Percentiles rank a stretch among this genome's conserved stretches.
These are phyloP conservation scores for Echium plantagineum DNA, from an alignment of 257 asterid genomes.

Conservation along the genomic window DNA sequence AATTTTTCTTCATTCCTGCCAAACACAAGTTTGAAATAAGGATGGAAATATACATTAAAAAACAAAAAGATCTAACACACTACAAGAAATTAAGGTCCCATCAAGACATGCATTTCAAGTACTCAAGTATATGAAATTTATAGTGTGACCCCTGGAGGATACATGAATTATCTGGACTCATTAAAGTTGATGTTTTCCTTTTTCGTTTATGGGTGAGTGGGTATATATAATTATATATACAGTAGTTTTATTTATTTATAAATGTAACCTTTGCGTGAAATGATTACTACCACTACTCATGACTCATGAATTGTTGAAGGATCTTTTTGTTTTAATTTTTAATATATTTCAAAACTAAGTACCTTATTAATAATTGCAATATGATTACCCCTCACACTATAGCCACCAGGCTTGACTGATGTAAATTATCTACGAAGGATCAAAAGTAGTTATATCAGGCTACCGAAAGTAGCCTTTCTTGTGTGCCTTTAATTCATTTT, in stretches of 20 bases:
- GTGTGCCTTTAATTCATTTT: neutral
- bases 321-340: neutral
- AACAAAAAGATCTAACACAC: no score
- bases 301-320: neutral
- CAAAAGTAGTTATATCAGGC: neutral
- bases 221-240: no score
- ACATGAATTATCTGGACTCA: conserved; percentile 16
- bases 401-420: conserved; percentile 17
- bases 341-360: conserved; percentile 2
- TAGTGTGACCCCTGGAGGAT: conserved; percentile 18
- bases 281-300: conserved; percentile 32
- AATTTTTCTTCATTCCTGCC: no score
- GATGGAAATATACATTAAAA: no score
- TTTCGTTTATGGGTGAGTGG: conserved; percentile 11
- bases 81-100: conserved; percentile 9
- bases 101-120: conserved; percentile 7
- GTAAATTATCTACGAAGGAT: no score
- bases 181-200: conserved; percentile 14
- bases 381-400: conserved; percentile 33
- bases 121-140: neutral
- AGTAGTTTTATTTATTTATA: no score
- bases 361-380: conserved; percentile 26
- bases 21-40: no score
- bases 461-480: neutral
- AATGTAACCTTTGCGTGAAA: conserved; percentile 16